Base-by-base conservation (phyloP, 345 rosid species). In the Sisymbrium altissimum region DNA sequence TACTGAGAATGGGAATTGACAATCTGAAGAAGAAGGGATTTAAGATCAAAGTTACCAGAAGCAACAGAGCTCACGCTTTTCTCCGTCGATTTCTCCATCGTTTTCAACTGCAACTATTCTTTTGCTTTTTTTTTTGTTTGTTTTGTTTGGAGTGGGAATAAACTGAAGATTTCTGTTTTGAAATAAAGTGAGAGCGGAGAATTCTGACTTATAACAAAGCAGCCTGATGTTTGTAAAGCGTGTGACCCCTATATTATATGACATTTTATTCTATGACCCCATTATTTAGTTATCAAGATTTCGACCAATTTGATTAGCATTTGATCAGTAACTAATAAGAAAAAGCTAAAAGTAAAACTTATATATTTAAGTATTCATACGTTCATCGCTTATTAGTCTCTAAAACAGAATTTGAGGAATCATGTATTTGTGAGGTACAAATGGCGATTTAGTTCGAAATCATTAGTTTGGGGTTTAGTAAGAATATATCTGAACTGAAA, bases 61-160 rank as follows among this genome's bases (percentile, higher is more conserved):
- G 78, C 76, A 66, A 10, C 70, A 52, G 79, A 69, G 70, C 52
- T 68, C 61, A 74, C 75, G 64, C 78, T 66, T 23, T 81, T 85
- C 71, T 89, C 91, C 70, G 30, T 70, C 44, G 80, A 76, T 62
- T 55, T 76, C 70, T 76, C 80, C 76, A 77, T 77, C 7, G 79
- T 13, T n/a, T n/a, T 58, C 7, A 44, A 35, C 70, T 75, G 8
- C n/a, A n/a, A n/a, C 11, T 27, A 73, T 61, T 30, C 73, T 39
- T 38, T 17, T 7, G 7, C 3, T n/a, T n/a, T n/a, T n/a, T n/a
- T n/a, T n/a, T n/a, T n/a, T n/a, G 27, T 38, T 58, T n/a, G 32
- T 52, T 17, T 11, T 17, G 3, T 61, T 30, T 50, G 44, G 63
- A 61, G 56, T 48, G 73, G 55, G 70, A 23, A 18, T 21, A 58